Base-by-base conservation (phyloP, 805 yeast genomes). In the Maudiozyma barnettii region DNA sequence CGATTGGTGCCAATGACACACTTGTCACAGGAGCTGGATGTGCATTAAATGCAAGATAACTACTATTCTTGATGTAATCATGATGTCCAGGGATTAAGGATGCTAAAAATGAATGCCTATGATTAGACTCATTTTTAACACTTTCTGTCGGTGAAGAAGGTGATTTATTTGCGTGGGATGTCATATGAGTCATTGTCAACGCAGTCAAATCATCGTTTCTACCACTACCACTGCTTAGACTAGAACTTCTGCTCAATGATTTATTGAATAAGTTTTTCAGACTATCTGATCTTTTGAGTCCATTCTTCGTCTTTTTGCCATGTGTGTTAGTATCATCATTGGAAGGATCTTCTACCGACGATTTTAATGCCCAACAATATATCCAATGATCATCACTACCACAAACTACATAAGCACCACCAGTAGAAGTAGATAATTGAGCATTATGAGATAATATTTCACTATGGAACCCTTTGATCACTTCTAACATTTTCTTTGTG, bases 331-430 rank as follows among this genome's bases (percentile, higher is more conserved):
- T 16, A 13, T 21, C 40, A 23, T 39, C 30, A 4, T 9, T 5
- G 26, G 12, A 13, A 21, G 41, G 16, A 14, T 13, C 23, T 16
- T 37, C 33, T 4, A 21, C 29, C n/a, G 52, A 61, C 4, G 61
- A 62, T 38, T 62, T 66, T n/a, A 73, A 63, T 46, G 74, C 74
- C 98, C 98, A 90, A 6, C 87, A 66, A 59, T 89, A 89, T 10
- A 85, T 77, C 80, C 89, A 80, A 54, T 84, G 86, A 65, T 90
- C 91, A 61, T 90, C 97, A 9, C 95, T 84, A 0, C 95, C 95
- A 6, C 84, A 73, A 5, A 89, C 72, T 55, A 76, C 79, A 13
- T 50, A 41, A 4, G 56, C 55, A 22, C 45, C 48, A 13, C 44
- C 19, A 39, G 21, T 43, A 9, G 16, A 38, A 5, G 18, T 39